Evolutionary conservation across 345 rosid species (phyloP).

Genomic region (Salix caprea): DNA sequence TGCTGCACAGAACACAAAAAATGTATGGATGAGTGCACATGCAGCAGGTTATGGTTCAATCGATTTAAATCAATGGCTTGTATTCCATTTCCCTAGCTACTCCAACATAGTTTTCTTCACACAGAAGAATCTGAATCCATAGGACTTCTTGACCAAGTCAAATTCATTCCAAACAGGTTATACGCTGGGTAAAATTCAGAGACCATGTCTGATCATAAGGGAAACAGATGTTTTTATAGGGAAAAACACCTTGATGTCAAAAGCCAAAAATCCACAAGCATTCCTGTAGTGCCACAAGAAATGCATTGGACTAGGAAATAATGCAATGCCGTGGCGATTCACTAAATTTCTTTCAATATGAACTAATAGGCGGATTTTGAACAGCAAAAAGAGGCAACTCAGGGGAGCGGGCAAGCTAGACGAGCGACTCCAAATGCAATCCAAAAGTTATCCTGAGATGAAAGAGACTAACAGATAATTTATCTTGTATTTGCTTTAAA

Average conservation of each 20-base stretch:
- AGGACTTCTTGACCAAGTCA: background rate
- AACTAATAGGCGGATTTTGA: no score
- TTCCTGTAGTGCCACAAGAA: background rate
- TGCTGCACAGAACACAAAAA: background rate
- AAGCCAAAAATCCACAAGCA: background rate
- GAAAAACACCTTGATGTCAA: background rate
- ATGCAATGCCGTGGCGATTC: background rate
- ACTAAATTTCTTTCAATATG: background rate
- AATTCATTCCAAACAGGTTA: background rate
- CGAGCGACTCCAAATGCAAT: background rate
- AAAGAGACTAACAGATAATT: background rate
- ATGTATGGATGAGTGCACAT: background rate
- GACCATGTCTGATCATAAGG: background rate
- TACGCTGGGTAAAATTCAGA: background rate
- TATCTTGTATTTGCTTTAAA: background rate
- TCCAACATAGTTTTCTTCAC: background rate
- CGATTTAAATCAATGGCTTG: background rate
- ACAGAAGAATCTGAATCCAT: background rate
- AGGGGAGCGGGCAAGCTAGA: background rate
- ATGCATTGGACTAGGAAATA: background rate
- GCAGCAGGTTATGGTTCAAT: background rate
- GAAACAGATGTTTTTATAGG: background rate
- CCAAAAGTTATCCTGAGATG: no score
- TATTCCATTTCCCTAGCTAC: background rate
- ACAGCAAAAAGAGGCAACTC: background rate